Percentiles rank a stretch among this genome's conserved stretches.
phyloP scores from a whole-genome alignment of 31 red algal genomes.

The Porphyra umbilicalis region DNA sequence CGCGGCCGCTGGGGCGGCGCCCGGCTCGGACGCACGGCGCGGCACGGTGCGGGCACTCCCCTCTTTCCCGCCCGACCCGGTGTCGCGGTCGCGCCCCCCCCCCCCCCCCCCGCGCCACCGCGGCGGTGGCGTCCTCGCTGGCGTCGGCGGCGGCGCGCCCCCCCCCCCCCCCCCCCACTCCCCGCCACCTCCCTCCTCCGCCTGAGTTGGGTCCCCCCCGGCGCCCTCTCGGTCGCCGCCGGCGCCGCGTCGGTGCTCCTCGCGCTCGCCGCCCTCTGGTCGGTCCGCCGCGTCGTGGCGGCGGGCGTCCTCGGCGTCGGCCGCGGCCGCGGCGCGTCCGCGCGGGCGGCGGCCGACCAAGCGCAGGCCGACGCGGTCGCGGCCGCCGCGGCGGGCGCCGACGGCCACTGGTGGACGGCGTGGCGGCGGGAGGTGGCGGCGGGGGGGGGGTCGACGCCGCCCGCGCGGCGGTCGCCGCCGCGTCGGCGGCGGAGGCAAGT shows the following conservation, averaged over 20 bases:
- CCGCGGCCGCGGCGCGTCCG: neutral
- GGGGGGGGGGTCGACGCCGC: neutral
- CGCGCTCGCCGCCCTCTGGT: neutral
- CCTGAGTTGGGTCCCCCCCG: neutral
- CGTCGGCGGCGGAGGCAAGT: neutral
- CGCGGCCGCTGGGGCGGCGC: too few relatives aligned
- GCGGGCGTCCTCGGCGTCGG: neutral
- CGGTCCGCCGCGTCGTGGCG: neutral
- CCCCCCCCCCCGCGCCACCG: too few relatives aligned
- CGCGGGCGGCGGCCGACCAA: neutral
- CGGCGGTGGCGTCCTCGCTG: too few relatives aligned
- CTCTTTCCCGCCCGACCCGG: too few relatives aligned
- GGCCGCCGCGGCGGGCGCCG: neutral
- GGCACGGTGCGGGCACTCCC: too few relatives aligned
- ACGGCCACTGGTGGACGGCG: neutral
- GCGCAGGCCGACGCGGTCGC: neutral
- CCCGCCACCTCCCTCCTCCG: too few relatives aligned
- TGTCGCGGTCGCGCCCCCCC: too few relatives aligned
- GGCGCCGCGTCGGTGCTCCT: neutral
- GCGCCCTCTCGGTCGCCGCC: neutral
- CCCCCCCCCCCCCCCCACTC: too few relatives aligned
- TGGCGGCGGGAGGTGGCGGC: neutral
- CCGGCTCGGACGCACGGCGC: too few relatives aligned
- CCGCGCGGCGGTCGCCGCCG: neutral
- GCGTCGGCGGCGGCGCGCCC: too few relatives aligned